Conservation (phyloP, 345 rosid genomes). For the Carallia brachiata region DNA sequence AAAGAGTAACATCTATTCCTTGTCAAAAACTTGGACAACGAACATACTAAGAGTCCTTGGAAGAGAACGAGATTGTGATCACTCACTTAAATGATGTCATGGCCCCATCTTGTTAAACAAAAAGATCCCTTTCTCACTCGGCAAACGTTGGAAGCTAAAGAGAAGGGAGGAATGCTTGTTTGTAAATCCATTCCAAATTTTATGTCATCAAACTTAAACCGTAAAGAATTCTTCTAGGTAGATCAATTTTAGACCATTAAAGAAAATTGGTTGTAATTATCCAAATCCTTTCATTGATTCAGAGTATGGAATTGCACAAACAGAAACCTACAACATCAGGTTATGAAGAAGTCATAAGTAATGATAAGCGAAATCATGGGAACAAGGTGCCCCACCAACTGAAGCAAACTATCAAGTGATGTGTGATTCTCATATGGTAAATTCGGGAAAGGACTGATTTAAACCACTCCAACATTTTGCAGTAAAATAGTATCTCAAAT, state of each 20-base stretch:
- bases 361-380: not conserved
- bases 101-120: constrained; percentile 2
- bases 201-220: not conserved
- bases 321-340: too few species aligned
- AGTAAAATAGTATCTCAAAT: not conserved
- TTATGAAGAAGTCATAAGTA: not conserved
- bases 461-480: not conserved
- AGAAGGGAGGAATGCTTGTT: not conserved
- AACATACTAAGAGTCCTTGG: not conserved
- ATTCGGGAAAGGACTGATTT: not conserved
- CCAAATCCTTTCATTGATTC: too few species aligned
- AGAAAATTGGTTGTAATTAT: too few species aligned
- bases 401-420: not conserved
- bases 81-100: not conserved
- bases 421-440: not conserved
- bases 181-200: not conserved
- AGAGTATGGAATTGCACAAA: too few species aligned
- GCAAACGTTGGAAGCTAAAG: not conserved
- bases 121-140: not conserved
- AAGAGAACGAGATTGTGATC: too few species aligned
- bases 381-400: not conserved
- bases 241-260: too few species aligned
- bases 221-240: too few species aligned
- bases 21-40: not conserved
- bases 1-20: not conserved